phyloP scores from a whole-genome alignment of 2,329 filamentous ascomycete genomes.

The Trichoderma sp. region DNA sequence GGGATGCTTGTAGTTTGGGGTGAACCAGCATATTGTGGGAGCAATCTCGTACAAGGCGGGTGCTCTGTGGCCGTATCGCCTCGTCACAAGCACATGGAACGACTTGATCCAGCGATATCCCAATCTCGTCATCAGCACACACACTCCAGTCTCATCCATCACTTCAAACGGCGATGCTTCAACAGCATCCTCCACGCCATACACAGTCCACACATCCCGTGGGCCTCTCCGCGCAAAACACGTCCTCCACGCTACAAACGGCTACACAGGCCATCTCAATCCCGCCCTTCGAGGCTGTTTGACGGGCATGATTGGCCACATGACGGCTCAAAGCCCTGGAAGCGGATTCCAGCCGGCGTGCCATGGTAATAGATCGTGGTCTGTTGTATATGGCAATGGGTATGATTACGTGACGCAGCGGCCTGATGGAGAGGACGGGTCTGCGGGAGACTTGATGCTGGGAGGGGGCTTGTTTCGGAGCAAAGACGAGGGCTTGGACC shows the following conservation, averaged over 20 bases:
- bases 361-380: constrained; percentile 50
- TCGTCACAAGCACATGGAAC: constrained; percentile 50
- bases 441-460: constrained; percentile 52
- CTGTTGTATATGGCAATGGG: constrained; percentile 47
- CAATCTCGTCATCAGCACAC: constrained; percentile 42
- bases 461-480: constrained; percentile 55
- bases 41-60: constrained; percentile 50
- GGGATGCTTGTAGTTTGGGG: constrained; percentile 36
- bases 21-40: constrained; percentile 41
- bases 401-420: constrained; percentile 58
- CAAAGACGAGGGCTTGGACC: constrained; percentile 44
- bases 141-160: constrained; percentile 42
- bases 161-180: constrained; percentile 7
- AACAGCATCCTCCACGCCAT: constrained; percentile 35
- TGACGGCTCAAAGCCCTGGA: constrained; percentile 52
- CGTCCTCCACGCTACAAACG: constrained; percentile 62
- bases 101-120: constrained; percentile 41
- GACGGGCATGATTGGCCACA: constrained; percentile 50
- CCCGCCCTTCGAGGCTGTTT: constrained; percentile 50
- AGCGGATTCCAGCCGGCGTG: constrained; percentile 33
- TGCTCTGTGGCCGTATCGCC: constrained; percentile 53
- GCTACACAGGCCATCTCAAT: constrained; percentile 52
- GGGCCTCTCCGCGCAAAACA: constrained; percentile 50
- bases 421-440: constrained; percentile 35
- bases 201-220: constrained; percentile 47